A percentile compares a stretch with the other conserved stretches of the same genome.
These are phyloP conservation scores for Ambrosia artemisiifolia DNA, from an alignment of 129 eudicot species.

Conservation along the genomic window DNA sequence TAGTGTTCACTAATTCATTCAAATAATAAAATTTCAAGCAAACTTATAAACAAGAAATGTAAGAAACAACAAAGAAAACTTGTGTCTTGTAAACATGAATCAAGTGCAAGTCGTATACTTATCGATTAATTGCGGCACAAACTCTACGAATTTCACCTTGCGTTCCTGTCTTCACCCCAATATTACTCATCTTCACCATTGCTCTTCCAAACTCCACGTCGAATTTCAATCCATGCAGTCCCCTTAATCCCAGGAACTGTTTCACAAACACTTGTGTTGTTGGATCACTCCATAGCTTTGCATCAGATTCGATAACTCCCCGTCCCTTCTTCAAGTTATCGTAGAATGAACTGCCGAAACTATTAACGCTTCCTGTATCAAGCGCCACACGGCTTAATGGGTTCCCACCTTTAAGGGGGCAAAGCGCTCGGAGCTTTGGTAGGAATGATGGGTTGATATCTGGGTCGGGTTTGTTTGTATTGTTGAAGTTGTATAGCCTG, in stretches of 20 bases:
- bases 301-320: conserved; percentile 69
- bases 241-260: conserved; percentile 46
- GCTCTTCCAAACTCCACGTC: not conserved
- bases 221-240: conserved; percentile 38
- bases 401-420: conserved; percentile 56
- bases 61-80: too few relatives aligned
- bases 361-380: conserved; percentile 45
- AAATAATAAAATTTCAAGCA: too few relatives aligned
- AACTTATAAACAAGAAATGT: too few relatives aligned
- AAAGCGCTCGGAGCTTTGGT: conserved; percentile 47
- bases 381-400: conserved; percentile 38
- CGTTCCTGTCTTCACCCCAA: too few relatives aligned
- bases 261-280: conserved; percentile 47
- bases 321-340: conserved; percentile 46
- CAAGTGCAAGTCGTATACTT: not conserved
- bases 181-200: too few relatives aligned
- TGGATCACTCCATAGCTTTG: conserved; percentile 46
- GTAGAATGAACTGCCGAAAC: conserved; percentile 46
- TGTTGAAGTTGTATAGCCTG: conserved; percentile 63
- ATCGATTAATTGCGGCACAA: conserved; percentile 35
- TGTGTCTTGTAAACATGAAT: not conserved
- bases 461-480: conserved; percentile 48
- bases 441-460: conserved; percentile 49
- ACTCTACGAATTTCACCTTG: too few relatives aligned
- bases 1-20: too few relatives aligned